These are phyloP conservation scores for Penicillium sp. DNA, from an alignment of 2,329 filamentous ascomycete species.

Conservation along the genomic window DNA sequence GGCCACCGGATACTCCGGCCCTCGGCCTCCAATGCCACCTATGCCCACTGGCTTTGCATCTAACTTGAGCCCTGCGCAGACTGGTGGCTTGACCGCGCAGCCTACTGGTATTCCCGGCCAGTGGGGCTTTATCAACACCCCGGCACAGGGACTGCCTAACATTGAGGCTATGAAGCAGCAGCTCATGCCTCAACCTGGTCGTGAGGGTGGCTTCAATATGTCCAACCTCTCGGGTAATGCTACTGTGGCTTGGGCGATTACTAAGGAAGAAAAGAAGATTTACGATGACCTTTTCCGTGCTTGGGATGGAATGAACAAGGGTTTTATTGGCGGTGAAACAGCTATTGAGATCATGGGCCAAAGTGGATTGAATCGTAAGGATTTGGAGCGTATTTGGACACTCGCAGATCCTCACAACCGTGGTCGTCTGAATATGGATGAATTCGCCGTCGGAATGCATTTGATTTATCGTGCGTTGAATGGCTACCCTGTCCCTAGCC, in stretches of 20 bases:
- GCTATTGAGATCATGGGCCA: slow-evolving; percentile 97
- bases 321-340: slow-evolving; percentile 85
- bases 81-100: slow-evolving; percentile 82
- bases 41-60: slow-evolving; percentile 75
- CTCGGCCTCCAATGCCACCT: slow-evolving; percentile 73
- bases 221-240: slow-evolving; percentile 88
- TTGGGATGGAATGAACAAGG: slow-evolving; percentile 93
- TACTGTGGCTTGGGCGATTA: slow-evolving; percentile 96
- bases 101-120: slow-evolving; percentile 91
- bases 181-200: slow-evolving; percentile 96
- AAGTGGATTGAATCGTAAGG: slow-evolving; percentile 85
- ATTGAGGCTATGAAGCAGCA: slow-evolving; percentile 88
- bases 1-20: slow-evolving; percentile 76
- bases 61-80: slow-evolving; percentile 59
- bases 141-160: slow-evolving; percentile 83
- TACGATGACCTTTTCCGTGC: slow-evolving; percentile 94
- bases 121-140: slow-evolving; percentile 97
- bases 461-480: slow-evolving; percentile 97
- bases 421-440: slow-evolving; percentile 89
- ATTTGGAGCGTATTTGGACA: slow-evolving; percentile 92
- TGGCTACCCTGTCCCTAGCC: slow-evolving; percentile 85
- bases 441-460: slow-evolving; percentile 98
- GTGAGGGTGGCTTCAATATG: slow-evolving; percentile 82
- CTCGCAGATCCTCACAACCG: slow-evolving; percentile 91
- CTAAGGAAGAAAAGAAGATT: slow-evolving; percentile 95